phyloP scores from a whole-genome alignment of 805 yeast genomes.

The Blastobotrys muscicola region DNA sequence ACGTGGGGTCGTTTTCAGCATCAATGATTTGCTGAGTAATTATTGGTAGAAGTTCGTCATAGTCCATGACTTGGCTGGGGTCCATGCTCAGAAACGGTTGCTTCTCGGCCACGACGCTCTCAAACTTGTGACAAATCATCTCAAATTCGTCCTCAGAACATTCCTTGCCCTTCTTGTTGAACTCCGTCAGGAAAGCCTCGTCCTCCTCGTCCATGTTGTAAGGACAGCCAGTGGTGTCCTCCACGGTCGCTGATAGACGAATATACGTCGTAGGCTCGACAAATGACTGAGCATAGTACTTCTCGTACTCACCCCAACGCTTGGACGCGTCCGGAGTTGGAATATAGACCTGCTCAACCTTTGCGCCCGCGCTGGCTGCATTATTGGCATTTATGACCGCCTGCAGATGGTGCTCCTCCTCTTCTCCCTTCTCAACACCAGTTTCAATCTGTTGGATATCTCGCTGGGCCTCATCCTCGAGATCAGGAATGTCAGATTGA shows the following conservation, averaged over 20 bases:
- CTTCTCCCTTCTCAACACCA: slow-evolving; percentile 97
- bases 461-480: slow-evolving; percentile 72
- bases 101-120: slow-evolving; percentile 60
- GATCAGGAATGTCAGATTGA: slow-evolving; percentile 71
- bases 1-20: slow-evolving; percentile 48
- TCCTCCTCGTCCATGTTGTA: slow-evolving; percentile 90
- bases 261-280: slow-evolving; percentile 70
- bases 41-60: slow-evolving; percentile 54
- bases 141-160: slow-evolving; percentile 85
- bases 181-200: slow-evolving; percentile 48
- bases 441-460: slow-evolving; percentile 87
- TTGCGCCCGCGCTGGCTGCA: slow-evolving; percentile 43
- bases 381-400: slow-evolving; percentile 77
- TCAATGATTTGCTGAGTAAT: slow-evolving; percentile 30
- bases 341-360: slow-evolving; percentile 56
- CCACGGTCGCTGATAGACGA: slow-evolving; percentile 89
- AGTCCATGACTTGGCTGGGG: slow-evolving; percentile 63
- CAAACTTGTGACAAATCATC: slow-evolving; percentile 61
- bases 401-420: slow-evolving; percentile 92
- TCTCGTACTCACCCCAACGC: slow-evolving; percentile 64
- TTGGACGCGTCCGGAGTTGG: slow-evolving; percentile 95
- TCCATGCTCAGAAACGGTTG: slow-evolving; percentile 88
- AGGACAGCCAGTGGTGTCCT: slow-evolving; percentile 78
- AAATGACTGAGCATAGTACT: slow-evolving; percentile 62
- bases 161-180: slow-evolving; percentile 27